A percentile compares a stretch with the other conserved stretches of the same genome.
Evolutionary conservation across 1,284 basidiomycete species (phyloP).

Genomic region (Prillingera fragicola): DNA sequence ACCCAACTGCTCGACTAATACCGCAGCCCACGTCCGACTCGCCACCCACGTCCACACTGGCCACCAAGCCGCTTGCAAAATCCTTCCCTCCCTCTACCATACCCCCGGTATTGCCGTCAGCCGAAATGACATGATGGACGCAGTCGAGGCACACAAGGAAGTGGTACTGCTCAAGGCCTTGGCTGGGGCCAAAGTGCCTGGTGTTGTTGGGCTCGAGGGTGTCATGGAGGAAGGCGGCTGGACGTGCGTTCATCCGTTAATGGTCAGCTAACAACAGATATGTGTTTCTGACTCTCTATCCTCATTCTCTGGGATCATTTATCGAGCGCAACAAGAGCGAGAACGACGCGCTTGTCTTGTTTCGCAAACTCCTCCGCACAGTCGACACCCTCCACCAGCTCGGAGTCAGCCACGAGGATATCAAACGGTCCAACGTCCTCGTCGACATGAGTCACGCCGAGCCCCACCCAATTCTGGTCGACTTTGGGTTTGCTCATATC

Average conservation of each 20-base stretch:
- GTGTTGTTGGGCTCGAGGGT: conserved; percentile 41
- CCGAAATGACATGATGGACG: conserved; percentile 37
- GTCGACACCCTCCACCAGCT: conserved; percentile 38
- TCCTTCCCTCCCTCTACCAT: conserved; percentile 41
- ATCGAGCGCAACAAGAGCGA: not conserved
- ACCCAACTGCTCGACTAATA: not conserved
- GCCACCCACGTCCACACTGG: conserved; percentile 39
- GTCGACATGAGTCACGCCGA: conserved; percentile 12
- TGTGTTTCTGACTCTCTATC: conserved; percentile 36
- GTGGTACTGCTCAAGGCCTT: conserved; percentile 44
- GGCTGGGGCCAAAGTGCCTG: conserved; percentile 34
- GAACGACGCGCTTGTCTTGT: conserved; percentile 27
- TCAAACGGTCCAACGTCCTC: conserved; percentile 45
- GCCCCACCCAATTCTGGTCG: conserved; percentile 29
- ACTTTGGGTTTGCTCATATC: conserved; percentile 47
- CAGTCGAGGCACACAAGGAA: conserved; percentile 46
- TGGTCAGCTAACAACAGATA: conserved; percentile 29
- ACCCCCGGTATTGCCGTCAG: conserved; percentile 8
- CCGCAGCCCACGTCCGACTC: conserved; percentile 43
- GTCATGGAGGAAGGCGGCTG: conserved; percentile 42
- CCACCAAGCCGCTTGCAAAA: conserved; percentile 45
- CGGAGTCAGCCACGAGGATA: conserved; percentile 43
- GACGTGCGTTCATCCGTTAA: conserved; percentile 33
- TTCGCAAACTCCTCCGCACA: conserved; percentile 33
- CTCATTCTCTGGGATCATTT: not conserved